Conservation (phyloP, 306 rosid species). For the Glycine soja region DNA sequence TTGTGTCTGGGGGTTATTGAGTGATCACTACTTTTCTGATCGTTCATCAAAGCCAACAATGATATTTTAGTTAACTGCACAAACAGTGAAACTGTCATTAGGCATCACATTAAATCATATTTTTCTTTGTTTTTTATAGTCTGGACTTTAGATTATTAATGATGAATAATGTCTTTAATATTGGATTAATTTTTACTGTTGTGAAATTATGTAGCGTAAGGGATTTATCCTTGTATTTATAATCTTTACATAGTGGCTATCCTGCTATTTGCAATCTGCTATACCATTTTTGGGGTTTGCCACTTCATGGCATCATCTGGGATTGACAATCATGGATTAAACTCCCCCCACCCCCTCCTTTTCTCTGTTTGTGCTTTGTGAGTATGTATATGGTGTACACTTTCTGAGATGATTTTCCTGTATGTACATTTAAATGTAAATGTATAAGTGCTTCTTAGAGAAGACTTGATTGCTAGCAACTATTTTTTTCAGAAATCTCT, state of each 20-base stretch:
- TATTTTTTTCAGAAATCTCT: conserved; percentile 81
- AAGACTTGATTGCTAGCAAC: conserved; percentile 44
- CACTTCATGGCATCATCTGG: neutral
- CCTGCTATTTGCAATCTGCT: neutral
- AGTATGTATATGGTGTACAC: neutral
- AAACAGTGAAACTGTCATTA: conserved; percentile 41
- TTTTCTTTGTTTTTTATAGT: neutral
- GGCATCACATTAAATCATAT: conserved; percentile 15
- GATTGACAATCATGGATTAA: conserved; percentile 3
- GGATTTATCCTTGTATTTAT: neutral
- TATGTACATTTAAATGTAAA: conserved; percentile 13
- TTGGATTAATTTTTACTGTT: neutral
- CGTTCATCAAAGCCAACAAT: conserved; percentile 16
- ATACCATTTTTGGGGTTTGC: neutral
- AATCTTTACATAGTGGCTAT: neutral
- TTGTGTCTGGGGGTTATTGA: conserved; percentile 31
- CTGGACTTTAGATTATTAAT: neutral
- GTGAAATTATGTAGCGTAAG: conserved; percentile 13
- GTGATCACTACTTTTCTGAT: conserved; percentile 35
- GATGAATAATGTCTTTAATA: neutral
- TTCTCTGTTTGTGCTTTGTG: conserved; percentile 8
- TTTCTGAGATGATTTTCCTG: neutral
- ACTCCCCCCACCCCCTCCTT: neutral
- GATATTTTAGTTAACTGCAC: conserved; percentile 32
- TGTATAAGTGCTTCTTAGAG: conserved; percentile 36